These are phyloP conservation scores for Lithospermum erythrorhizon DNA, from an alignment of 257 asterid species.

Conservation along the genomic window DNA sequence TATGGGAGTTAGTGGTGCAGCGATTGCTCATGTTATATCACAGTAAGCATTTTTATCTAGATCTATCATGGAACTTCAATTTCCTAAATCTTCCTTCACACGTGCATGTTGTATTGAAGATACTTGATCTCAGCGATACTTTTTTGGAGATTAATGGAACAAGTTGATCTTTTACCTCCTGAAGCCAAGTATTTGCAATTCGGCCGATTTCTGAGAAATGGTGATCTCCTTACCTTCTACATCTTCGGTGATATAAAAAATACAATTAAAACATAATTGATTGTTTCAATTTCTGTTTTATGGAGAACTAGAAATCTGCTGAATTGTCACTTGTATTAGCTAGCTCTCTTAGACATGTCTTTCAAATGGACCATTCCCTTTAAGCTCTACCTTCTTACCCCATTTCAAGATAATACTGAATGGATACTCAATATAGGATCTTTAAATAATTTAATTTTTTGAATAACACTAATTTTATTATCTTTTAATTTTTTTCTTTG, in stretches of 20 bases:
- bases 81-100: constrained; percentile 2
- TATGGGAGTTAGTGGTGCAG: constrained; percentile 64
- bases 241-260: no score
- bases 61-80: background rate
- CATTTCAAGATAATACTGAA: background rate
- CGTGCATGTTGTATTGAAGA: constrained; percentile 28
- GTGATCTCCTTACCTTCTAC: constrained; percentile 14
- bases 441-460: background rate
- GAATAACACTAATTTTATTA: background rate
- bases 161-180: constrained; percentile 59
- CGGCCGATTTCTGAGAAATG: constrained; percentile 56
- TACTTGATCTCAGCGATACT: constrained; percentile 59
- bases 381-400: background rate
- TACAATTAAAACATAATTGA: no score
- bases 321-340: no score
- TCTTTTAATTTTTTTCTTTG: constrained; percentile 1
- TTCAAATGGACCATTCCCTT: background rate
- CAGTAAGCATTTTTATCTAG: constrained; percentile 36
- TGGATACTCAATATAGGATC: background rate
- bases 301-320: no score
- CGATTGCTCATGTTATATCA: constrained; percentile 63
- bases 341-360: background rate
- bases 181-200: constrained; percentile 42
- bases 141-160: constrained; percentile 39
- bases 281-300: no score